phyloP scores from a whole-genome alignment of 2,329 filamentous ascomycete species.

The Nectriaceae sp. region DNA sequence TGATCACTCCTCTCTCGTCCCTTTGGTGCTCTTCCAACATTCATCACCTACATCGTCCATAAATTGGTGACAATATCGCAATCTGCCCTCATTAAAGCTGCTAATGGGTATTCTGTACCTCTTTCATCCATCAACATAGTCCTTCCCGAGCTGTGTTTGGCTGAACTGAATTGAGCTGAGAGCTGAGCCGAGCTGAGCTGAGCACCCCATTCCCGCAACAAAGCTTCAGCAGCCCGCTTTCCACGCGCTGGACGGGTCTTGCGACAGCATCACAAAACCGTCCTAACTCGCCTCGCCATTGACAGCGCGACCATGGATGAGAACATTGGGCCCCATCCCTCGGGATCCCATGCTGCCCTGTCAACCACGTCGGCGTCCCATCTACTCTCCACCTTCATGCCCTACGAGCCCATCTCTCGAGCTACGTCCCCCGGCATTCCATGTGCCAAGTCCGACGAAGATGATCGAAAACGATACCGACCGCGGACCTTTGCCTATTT shows the following conservation, averaged over 20 bases:
- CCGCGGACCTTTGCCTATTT: conserved; percentile 94
- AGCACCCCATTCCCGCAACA: conserved; percentile 15
- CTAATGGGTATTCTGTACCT: conserved; percentile 19
- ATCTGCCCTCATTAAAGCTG: neutral
- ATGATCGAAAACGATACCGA: conserved; percentile 68
- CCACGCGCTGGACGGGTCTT: conserved; percentile 7
- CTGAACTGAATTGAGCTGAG: conserved; percentile 7
- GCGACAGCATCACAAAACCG: conserved; percentile 9
- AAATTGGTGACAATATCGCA: neutral
- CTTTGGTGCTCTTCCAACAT: conserved; percentile 2
- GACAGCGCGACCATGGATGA: conserved; percentile 38
- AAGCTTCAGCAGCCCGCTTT: conserved; percentile 13
- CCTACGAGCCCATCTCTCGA: conserved; percentile 74
- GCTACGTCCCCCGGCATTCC: conserved; percentile 79
- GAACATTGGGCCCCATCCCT: conserved; percentile 36
- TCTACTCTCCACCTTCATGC: conserved; percentile 40
- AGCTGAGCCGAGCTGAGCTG: conserved; percentile 21
- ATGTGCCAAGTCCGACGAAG: conserved; percentile 50
- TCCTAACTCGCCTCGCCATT: conserved; percentile 2
- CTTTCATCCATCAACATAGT: conserved; percentile 18
- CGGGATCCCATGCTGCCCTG: conserved; percentile 32
- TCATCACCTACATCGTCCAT: neutral
- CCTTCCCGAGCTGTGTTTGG: conserved; percentile 13
- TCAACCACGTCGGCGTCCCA: conserved; percentile 35
- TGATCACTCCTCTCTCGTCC: conserved; percentile 5